Percentiles rank a stretch among this genome's conserved stretches.
These are phyloP conservation scores for Seminavis robusta DNA, from an alignment of 108 stramenopile species.

Conservation along the genomic window DNA sequence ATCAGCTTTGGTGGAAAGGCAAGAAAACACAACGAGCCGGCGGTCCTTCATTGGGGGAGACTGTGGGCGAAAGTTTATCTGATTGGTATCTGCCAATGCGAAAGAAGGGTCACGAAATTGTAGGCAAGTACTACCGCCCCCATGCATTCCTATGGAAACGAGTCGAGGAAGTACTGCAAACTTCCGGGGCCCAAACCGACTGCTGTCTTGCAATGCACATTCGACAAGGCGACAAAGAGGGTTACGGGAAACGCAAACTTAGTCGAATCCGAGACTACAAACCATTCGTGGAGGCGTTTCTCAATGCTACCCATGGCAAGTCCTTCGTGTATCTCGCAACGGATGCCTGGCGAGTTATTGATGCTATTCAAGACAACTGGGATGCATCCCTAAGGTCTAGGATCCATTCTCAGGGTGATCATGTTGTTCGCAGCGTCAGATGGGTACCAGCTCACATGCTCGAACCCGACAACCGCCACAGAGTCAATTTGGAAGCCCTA, in stretches of 20 bases:
- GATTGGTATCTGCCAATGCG: constrained; percentile 29
- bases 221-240: constrained; percentile 46
- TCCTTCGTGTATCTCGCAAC: background rate
- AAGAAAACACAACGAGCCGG: too few species aligned
- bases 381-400: background rate
- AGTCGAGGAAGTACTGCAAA: constrained; percentile 22
- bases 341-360: background rate
- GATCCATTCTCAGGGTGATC: background rate
- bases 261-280: constrained; percentile 17
- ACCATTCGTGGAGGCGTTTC: constrained; percentile 29
- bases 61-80: background rate
- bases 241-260: constrained; percentile 17
- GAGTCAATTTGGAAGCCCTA: constrained; percentile 5
- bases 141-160: constrained; percentile 13
- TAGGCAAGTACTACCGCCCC: constrained; percentile 24
- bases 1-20: constrained; percentile 13
- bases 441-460: background rate
- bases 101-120: constrained; percentile 6
- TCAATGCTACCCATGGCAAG: background rate
- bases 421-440: background rate
- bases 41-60: too few species aligned
- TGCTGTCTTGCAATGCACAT: constrained; percentile 39
- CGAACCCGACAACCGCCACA: background rate
- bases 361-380: background rate
- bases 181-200: background rate